Conservation (phyloP, 768 basidiomycete genomes). For the Rossbeevera mucosa region DNA sequence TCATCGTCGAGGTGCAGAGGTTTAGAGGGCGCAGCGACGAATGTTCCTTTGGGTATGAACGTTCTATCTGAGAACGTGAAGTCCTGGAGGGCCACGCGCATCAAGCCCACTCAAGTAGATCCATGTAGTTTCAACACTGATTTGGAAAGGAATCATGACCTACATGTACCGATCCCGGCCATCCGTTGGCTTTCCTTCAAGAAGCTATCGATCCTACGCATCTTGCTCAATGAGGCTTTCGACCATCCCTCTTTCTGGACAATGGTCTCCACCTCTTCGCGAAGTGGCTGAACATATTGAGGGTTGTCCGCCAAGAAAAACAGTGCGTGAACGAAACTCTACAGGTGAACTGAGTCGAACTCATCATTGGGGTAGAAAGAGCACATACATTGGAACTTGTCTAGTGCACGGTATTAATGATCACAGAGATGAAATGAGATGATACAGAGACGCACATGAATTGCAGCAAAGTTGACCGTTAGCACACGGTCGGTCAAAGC, state of each 20-base stretch:
- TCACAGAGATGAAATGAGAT: not conserved
- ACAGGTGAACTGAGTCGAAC: not conserved
- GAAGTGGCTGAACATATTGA: not conserved
- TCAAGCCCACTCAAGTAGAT: constrained; percentile 22
- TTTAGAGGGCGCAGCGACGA: constrained; percentile 23
- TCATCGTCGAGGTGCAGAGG: constrained; percentile 20
- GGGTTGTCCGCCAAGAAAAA: not conserved
- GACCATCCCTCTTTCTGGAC: not conserved
- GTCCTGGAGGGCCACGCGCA: constrained; percentile 30
- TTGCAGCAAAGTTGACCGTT: not conserved
- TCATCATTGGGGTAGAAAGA: not conserved
- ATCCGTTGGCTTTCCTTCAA: not conserved
- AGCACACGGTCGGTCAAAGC: not conserved
- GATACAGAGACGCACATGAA: constrained; percentile 13
- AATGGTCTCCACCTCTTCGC: not conserved
- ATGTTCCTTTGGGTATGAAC: constrained; percentile 7
- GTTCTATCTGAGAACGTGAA: constrained; percentile 37
- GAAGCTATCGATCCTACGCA: not conserved
- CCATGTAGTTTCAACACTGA: not conserved
- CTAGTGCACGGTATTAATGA: not conserved
- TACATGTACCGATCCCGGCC: constrained; percentile 8
- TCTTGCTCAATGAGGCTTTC: not conserved
- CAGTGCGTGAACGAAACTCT: not conserved
- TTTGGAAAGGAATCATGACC: not conserved
- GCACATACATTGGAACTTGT: not conserved